Evolutionary conservation across 805 yeast species (phyloP).

Genomic region (Candida anglica): DNA sequence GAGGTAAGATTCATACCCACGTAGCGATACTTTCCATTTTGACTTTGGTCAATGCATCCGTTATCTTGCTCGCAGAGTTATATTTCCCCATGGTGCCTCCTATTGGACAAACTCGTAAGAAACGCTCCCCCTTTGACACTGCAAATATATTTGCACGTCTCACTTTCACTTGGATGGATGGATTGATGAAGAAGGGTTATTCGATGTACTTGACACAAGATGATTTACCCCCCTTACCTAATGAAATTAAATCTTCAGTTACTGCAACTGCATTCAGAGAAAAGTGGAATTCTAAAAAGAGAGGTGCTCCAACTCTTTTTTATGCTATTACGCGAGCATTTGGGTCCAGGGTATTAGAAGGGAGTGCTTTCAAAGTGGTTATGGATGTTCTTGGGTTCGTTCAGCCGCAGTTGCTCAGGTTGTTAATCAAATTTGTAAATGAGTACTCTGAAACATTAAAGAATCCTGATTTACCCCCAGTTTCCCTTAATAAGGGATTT

Average conservation of each 20-base stretch:
- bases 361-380: conserved; percentile 64
- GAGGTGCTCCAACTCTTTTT: conserved; percentile 45
- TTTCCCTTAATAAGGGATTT: conserved; percentile 70
- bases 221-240: conserved; percentile 84
- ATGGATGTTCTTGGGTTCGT: conserved; percentile 67
- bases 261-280: conserved; percentile 47
- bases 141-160: conserved; percentile 73
- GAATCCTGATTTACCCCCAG: too few relatives aligned
- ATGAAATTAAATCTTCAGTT: conserved; percentile 51
- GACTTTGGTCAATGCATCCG: conserved; percentile 32
- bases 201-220: conserved; percentile 47
- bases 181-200: conserved; percentile 75
- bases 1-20: conserved; percentile 21
- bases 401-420: conserved; percentile 27
- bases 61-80: conserved; percentile 43
- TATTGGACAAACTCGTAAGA: conserved; percentile 15
- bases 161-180: conserved; percentile 90
- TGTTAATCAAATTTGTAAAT: conserved; percentile 28
- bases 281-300: conserved; percentile 56
- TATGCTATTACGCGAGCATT: conserved; percentile 63
- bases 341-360: conserved; percentile 64
- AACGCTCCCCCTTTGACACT: conserved; percentile 43
- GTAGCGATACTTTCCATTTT: conserved; percentile 16
- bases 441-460: conserved; percentile 30
- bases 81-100: conserved; percentile 35